Conservation (phyloP, 1,139 yeast species). For the Candida buenavistaensis region DNA sequence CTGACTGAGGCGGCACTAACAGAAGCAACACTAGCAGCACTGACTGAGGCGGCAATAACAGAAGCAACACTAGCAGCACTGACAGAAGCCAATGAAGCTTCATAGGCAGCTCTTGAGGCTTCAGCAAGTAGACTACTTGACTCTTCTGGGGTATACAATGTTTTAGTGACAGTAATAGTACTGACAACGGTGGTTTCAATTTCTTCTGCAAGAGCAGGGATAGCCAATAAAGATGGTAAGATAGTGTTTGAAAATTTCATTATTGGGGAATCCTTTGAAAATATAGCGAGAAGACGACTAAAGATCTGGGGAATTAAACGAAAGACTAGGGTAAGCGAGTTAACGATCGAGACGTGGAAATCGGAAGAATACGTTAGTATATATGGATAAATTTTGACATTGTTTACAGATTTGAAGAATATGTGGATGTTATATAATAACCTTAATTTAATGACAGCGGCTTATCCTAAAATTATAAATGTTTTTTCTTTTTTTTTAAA, state of each 20-base stretch:
- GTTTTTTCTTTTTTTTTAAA: too few species aligned
- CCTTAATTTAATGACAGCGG: too few species aligned
- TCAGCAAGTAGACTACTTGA: slow-evolving; percentile 27
- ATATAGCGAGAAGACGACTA: too few species aligned
- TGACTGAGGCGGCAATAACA: slow-evolving; percentile 7
- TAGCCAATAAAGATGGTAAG: slow-evolving; percentile 16
- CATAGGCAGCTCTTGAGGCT: slow-evolving; percentile 17
- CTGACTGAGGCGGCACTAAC: slow-evolving; percentile 9
- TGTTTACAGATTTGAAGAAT: too few species aligned
- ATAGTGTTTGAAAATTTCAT: slow-evolving; percentile 29
- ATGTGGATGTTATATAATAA: too few species aligned
- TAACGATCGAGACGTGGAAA: too few species aligned
- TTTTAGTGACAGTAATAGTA: slow-evolving; percentile 44
- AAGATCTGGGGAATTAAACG: too few species aligned
- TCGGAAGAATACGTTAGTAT: too few species aligned
- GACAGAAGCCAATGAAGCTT: slow-evolving; percentile 17
- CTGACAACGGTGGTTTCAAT: slow-evolving; percentile 44
- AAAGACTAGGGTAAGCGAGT: too few species aligned
- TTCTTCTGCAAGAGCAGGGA: slow-evolving; percentile 21
- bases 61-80: slow-evolving; percentile 18
- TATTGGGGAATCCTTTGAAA: slow-evolving; percentile 1
- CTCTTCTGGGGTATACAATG: slow-evolving; percentile 44
- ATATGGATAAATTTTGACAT: too few species aligned
- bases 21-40: slow-evolving; percentile 12
- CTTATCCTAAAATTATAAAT: too few species aligned